These are phyloP conservation scores for Epichloe coenophiala DNA, from an alignment of 2,329 filamentous ascomycete species.

Conservation along the genomic window DNA sequence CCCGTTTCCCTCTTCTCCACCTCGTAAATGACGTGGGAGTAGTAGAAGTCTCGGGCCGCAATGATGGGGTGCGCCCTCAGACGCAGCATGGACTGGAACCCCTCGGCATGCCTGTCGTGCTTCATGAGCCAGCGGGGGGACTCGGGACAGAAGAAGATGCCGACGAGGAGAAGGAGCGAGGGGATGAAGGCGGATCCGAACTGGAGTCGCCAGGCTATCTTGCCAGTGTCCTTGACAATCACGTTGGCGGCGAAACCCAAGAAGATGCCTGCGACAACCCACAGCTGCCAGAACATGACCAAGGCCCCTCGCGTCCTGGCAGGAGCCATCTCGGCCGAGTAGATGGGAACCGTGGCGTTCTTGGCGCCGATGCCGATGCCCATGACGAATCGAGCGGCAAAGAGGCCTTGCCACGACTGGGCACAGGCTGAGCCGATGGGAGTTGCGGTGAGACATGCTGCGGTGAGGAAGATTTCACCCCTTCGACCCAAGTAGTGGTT, in stretches of 20 bases:
- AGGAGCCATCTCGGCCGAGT: conserved; percentile 58
- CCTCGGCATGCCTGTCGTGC: conserved; percentile 42
- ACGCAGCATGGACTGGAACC: conserved; percentile 35
- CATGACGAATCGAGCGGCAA: conserved; percentile 51
- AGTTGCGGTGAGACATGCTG: conserved; percentile 29
- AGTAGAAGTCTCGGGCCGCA: conserved; percentile 44
- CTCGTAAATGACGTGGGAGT: conserved; percentile 25
- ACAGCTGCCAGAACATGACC: conserved; percentile 61
- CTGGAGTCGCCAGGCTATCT: conserved; percentile 44
- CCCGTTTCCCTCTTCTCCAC: conserved; percentile 16
- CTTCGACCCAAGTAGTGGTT: conserved; percentile 51
- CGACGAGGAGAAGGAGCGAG: conserved; percentile 33
- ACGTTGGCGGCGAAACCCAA: conserved; percentile 37
- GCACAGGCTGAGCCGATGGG: conserved; percentile 46
- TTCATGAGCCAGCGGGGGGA: conserved; percentile 52
- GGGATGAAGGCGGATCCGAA: conserved; percentile 42
- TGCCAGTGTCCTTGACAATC: conserved; percentile 36
- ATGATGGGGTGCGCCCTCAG: conserved; percentile 40
- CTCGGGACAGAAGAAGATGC: conserved; percentile 50
- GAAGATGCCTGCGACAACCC: conserved; percentile 25
- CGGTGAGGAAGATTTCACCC: conserved; percentile 52
- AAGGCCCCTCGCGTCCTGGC: conserved; percentile 54
- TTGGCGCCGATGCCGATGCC: conserved; percentile 58
- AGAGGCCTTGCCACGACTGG: conserved; percentile 51
- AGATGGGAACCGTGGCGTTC: conserved; percentile 52